phyloP scores from a whole-genome alignment of 75 land plant genomes.

The Gnetum montanum region DNA sequence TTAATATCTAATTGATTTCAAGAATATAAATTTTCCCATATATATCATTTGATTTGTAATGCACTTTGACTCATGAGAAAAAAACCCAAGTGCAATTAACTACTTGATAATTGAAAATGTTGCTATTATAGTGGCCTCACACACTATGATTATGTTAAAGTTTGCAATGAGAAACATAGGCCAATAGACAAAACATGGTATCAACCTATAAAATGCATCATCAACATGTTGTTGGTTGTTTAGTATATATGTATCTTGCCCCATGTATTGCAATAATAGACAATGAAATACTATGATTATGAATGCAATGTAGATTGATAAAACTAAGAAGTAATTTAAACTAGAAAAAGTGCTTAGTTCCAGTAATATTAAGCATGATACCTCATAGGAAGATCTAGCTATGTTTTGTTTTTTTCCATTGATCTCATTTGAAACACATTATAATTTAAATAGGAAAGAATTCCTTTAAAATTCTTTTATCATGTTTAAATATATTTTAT shows the following conservation, averaged over 20 bases:
- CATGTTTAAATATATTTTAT: conserved; percentile 52
- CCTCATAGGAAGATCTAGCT: conserved; percentile 81
- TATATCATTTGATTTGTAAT: conserved; percentile 22
- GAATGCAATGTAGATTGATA: conserved; percentile 51
- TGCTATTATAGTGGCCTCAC: conserved; percentile 38
- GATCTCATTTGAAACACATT: conserved; percentile 44
- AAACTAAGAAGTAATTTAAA: conserved; percentile 30
- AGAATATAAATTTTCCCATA: conserved; percentile 31
- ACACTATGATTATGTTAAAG: conserved; percentile 22
- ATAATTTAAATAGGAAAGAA: conserved; percentile 54
- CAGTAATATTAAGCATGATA: conserved; percentile 78
- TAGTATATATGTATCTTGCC: conserved; percentile 24
- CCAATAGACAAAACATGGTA: conserved; percentile 45
- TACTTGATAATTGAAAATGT: conserved; percentile 30
- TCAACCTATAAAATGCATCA: conserved; percentile 16
- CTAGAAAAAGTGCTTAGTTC: conserved; percentile 65
- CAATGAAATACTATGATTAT: conserved; percentile 66
- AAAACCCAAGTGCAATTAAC: conserved; percentile 28
- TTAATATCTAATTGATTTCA: conserved; percentile 32
- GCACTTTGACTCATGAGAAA: conserved; percentile 24
- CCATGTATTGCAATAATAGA: conserved; percentile 79
- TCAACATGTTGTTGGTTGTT: no score
- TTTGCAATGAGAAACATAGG: conserved; percentile 21
- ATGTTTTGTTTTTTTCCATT: conserved; percentile 26
- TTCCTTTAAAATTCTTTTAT: conserved; percentile 43